Evolutionary conservation across 2,329 filamentous ascomycete species (phyloP), one percentile per base, ranked within the genome.

Genomic region (Stylonectria norvegica): DNA sequence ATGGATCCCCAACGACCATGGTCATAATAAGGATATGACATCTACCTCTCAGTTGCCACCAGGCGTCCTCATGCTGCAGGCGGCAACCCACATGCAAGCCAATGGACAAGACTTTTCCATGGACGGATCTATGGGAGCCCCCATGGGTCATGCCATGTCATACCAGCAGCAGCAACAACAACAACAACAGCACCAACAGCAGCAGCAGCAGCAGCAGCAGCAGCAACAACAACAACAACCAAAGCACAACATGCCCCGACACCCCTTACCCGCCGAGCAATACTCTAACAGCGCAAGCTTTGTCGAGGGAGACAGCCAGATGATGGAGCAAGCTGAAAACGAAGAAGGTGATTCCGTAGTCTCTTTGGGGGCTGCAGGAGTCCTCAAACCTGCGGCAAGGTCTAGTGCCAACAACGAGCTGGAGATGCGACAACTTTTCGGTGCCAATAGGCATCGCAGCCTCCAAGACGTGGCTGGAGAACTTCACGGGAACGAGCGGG

Each of bases 361-460:
- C 2, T n/a, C n/a, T n/a, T n/a, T n/a, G n/a, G 70, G 69, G 9
- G 59, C 66, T 6, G 55, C 63, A 12, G 64, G 64, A 18, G 71
- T 73, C 27, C 66, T 74, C 22, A 84, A 79, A 61, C 72, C 78
- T 19, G 72, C 78, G 15, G 73, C 76, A 19, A 76, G 82, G 34
- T 82, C 84, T 12, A 89, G 81, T 48, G 85, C 85, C 3, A 88
- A 87, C 49, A 90, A 90, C 54, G 86, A 90, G 62, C 73, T 86
- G 43, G 86, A 91, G 62, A 82, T 91, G 75, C 77, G 86, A 30
- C 83, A 87, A 56, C 72, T 91, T 35, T 85, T 88, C 48, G 68
- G 72, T n/a, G 71, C 75, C 40, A 89, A 89, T 58, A 78, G 79
- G 47, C 74, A 81, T 47, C 79, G 86, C 20, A 74, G 66, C 20